Evolutionary conservation across 1,139 yeast genomes (phyloP).

Genomic region (Debaryomyces fabryi): DNA sequence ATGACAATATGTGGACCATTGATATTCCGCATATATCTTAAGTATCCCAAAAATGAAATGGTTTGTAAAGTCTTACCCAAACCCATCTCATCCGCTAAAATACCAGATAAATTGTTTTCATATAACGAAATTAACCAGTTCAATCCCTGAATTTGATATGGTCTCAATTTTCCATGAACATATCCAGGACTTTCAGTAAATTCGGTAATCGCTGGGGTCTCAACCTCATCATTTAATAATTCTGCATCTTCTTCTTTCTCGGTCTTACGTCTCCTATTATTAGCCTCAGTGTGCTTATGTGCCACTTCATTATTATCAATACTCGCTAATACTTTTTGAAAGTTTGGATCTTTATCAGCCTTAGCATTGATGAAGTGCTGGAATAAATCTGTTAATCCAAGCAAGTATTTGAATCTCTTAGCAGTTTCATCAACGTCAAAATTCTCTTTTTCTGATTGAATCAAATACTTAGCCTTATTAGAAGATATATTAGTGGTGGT

Average conservation of each 20-base stretch:
- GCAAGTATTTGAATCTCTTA: slow-evolving; percentile 63
- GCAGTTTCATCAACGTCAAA: slow-evolving; percentile 58
- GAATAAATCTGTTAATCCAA: slow-evolving; percentile 69
- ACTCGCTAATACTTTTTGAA: slow-evolving; percentile 49
- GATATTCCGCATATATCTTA: slow-evolving; percentile 60
- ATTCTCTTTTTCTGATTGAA: slow-evolving; percentile 47
- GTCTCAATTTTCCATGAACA: slow-evolving; percentile 64
- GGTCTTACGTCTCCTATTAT: slow-evolving; percentile 55
- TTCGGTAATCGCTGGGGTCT: slow-evolving; percentile 49
- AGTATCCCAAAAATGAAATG: slow-evolving; percentile 76
- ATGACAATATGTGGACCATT: slow-evolving; percentile 76
- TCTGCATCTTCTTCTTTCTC: slow-evolving; percentile 76
- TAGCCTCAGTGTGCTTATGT: slow-evolving; percentile 15
- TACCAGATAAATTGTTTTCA: slow-evolving; percentile 86
- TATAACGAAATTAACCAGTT: slow-evolving; percentile 87
- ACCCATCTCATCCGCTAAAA: slow-evolving; percentile 98
- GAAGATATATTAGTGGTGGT: slow-evolving; percentile 20
- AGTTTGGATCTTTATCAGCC: slow-evolving; percentile 63
- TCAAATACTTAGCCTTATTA: slow-evolving; percentile 41
- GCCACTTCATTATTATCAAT: slow-evolving; percentile 36
- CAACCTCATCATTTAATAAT: slow-evolving; percentile 56
- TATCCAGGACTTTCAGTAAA: slow-evolving; percentile 68
- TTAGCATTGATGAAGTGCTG: slow-evolving; percentile 69
- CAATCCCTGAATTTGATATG: slow-evolving; percentile 90
- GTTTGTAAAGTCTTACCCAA: slow-evolving; percentile 95